These are phyloP conservation scores for Aspergillus versicolor DNA, from an alignment of 2,329 filamentous ascomycete genomes.

Conservation along the genomic window DNA sequence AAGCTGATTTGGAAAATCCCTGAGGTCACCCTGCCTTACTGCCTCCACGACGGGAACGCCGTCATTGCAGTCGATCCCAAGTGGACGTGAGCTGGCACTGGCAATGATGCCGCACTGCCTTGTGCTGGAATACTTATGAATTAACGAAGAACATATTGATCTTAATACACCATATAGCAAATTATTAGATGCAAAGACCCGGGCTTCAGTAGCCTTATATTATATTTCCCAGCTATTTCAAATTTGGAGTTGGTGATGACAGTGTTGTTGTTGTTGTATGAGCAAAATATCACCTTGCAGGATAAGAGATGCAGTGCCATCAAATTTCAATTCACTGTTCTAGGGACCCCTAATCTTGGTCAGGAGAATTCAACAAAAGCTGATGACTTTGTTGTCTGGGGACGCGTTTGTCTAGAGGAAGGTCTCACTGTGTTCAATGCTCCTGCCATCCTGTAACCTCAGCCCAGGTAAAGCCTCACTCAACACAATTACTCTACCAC, in stretches of 20 bases:
- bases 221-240: not conserved
- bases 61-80: constrained; percentile 27
- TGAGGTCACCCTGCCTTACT: constrained; percentile 25
- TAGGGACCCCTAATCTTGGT: not conserved
- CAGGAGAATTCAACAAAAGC: not conserved
- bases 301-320: not conserved
- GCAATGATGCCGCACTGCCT: no score
- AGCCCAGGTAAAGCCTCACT: not conserved
- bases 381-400: not conserved
- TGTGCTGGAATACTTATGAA: not conserved
- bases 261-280: not conserved
- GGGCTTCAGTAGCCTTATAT: not conserved
- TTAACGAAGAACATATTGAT: not conserved
- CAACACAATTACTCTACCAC: not conserved
- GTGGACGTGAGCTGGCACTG: constrained; percentile 6
- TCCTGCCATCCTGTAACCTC: not conserved
- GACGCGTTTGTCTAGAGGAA: not conserved
- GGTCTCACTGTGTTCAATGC: not conserved
- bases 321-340: not conserved
- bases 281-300: not conserved
- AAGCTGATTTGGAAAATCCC: constrained; percentile 28
- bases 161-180: not conserved
- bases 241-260: not conserved
- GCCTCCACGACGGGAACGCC: constrained; percentile 9
- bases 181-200: not conserved